These are phyloP conservation scores for Mucuna pruriens DNA, from an alignment of 306 rosid species.

Conservation along the genomic window DNA sequence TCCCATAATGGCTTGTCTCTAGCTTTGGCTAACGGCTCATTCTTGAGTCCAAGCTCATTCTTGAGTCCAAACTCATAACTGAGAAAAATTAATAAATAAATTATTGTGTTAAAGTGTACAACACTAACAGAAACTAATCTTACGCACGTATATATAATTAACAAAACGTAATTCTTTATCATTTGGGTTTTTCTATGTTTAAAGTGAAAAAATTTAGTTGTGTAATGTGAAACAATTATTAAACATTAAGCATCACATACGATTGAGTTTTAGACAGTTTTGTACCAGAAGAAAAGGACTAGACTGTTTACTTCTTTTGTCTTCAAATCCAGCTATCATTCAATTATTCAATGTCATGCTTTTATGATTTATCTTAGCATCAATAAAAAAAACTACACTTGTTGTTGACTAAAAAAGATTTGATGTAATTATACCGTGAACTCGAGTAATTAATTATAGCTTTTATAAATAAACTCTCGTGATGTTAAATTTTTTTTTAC, in stretches of 20 bases:
- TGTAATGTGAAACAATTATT: not conserved
- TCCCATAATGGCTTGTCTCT: constrained; percentile 44
- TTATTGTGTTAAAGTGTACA: not conserved
- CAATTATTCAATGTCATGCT: not conserved
- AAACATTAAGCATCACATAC: not conserved
- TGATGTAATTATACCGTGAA: not conserved
- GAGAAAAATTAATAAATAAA: not conserved
- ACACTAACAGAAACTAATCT: not conserved
- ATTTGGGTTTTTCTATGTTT: not conserved
- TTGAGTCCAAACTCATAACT: not conserved
- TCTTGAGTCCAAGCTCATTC: not conserved
- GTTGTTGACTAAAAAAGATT: not conserved
- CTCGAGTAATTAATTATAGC: not conserved
- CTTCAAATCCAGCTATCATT: not conserved
- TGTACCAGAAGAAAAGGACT: not conserved
- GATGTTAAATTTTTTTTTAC: not conserved
- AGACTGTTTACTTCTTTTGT: not conserved
- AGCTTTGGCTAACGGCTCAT: constrained; percentile 33
- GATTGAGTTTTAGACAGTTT: not conserved
- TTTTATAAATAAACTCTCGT: not conserved
- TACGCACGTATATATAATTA: not conserved
- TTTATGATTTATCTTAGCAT: not conserved
- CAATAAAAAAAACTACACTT: not conserved
- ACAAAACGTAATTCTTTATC: not conserved
- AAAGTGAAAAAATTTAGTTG: not conserved